A percentile compares a stretch with the other conserved stretches of the same genome.
These are phyloP conservation scores for Arachnopeziza araneosa DNA, from an alignment of 2,329 filamentous ascomycete genomes.

Conservation along the genomic window DNA sequence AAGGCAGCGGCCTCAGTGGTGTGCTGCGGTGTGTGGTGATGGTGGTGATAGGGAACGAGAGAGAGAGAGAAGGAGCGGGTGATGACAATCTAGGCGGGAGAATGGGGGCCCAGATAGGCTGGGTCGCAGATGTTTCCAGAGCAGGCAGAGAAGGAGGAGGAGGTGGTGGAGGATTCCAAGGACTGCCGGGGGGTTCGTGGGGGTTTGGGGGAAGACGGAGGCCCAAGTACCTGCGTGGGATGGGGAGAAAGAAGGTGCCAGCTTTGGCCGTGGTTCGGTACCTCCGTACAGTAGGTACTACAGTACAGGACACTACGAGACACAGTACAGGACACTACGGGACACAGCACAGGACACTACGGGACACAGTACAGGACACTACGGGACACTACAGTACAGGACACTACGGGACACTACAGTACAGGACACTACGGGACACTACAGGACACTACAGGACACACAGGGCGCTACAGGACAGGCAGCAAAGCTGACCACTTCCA, in stretches of 20 bases:
- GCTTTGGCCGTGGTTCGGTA: not conserved
- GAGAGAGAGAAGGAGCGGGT: not conserved
- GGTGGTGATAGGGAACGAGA: not conserved
- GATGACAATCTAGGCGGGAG: not conserved
- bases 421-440: too few relatives aligned
- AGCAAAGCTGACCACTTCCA: too few relatives aligned
- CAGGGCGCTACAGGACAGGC: too few relatives aligned
- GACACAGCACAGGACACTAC: too few relatives aligned
- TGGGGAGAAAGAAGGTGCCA: not conserved
- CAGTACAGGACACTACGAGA: too few relatives aligned
- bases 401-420: too few relatives aligned
- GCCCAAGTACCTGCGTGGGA: not conserved
- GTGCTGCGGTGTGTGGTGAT: not conserved
- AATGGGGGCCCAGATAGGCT: not conserved
- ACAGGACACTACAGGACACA: too few relatives aligned
- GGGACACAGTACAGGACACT: too few relatives aligned
- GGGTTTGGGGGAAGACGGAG: not conserved
- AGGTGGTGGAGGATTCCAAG: not conserved
- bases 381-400: too few relatives aligned
- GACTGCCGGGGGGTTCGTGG: not conserved
- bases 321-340: too few relatives aligned
- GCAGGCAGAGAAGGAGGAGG: not conserved
- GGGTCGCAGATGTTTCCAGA: not conserved
- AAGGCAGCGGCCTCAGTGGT: not conserved
- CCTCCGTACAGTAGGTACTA: too few relatives aligned